Conservation (phyloP, 163 green algal genomes). For the Scenedesmus sp. region DNA sequence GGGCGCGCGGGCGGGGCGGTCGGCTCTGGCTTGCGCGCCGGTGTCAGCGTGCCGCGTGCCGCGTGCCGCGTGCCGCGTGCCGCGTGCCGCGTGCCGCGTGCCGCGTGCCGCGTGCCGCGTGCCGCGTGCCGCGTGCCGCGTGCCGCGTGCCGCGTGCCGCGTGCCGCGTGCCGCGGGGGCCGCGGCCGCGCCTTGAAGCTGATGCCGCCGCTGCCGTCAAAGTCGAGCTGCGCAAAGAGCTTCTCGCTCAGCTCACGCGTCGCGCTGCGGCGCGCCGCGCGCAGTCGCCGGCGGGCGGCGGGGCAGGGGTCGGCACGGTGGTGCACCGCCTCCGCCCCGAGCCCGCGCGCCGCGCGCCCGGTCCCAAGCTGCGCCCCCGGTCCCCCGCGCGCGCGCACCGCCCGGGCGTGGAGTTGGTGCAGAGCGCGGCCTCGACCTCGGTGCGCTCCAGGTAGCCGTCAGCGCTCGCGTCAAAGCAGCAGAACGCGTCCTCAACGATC, state of each 20-base stretch:
- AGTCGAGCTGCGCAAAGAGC: conserved; percentile 48
- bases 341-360: too few relatives aligned
- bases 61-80: too few relatives aligned
- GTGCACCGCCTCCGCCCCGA: neutral
- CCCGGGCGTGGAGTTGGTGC: conserved; percentile 32
- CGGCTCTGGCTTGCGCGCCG: too few relatives aligned
- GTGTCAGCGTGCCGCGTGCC: too few relatives aligned
- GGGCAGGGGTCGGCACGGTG: neutral
- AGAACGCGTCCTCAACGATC: conserved; percentile 50
- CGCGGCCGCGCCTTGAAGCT: too few relatives aligned
- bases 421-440: conserved; percentile 35
- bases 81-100: too few relatives aligned
- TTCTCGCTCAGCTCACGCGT: conserved; percentile 26
- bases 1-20: too few relatives aligned
- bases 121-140: too few relatives aligned
- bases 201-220: conserved; percentile 44
- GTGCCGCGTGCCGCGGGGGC: too few relatives aligned
- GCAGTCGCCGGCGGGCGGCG: neutral
- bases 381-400: neutral
- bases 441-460: conserved; percentile 42
- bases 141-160: too few relatives aligned
- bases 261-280: neutral
- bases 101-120: too few relatives aligned
- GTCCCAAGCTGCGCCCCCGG: neutral
- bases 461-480: conserved; percentile 46